Conservation (phyloP, 805 yeast species). For the Metschnikowia lochheadii region DNA sequence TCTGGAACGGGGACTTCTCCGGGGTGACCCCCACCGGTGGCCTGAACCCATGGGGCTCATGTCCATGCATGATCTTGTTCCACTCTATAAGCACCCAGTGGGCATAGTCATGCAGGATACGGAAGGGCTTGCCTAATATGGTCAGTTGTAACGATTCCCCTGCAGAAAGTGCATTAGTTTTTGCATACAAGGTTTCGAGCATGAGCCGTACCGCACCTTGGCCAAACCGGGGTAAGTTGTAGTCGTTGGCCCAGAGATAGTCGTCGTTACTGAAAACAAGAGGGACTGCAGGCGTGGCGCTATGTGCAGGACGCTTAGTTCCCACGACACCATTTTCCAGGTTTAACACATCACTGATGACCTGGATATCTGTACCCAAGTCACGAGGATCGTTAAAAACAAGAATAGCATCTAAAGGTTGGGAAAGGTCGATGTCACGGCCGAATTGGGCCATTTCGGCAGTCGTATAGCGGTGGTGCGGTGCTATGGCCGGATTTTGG, state of each 20-base stretch:
- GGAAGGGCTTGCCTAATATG: conserved; percentile 78
- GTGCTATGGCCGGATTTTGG: conserved; percentile 57
- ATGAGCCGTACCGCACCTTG: conserved; percentile 80
- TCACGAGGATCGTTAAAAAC: conserved; percentile 90
- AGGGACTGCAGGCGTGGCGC: conserved; percentile 54
- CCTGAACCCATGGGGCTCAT: conserved; percentile 15
- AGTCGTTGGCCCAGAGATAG: conserved; percentile 84
- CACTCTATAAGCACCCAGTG: conserved; percentile 62
- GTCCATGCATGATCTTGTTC: conserved; percentile 36
- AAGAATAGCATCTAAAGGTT: conserved; percentile 67
- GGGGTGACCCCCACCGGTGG: conserved; percentile 46
- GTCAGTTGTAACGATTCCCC: conserved; percentile 42
- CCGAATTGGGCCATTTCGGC: conserved; percentile 45
- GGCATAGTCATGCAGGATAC: conserved; percentile 78
- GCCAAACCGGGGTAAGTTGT: conserved; percentile 74
- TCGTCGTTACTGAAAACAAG: conserved; percentile 80
- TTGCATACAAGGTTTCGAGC: conserved; percentile 56
- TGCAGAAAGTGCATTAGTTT: conserved; percentile 43
- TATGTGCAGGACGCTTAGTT: conserved; percentile 40
- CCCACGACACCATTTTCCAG: conserved; percentile 63
- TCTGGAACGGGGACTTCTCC: conserved; percentile 34
- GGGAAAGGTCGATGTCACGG: conserved; percentile 21
- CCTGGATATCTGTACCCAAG: conserved; percentile 79
- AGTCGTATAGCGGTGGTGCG: conserved; percentile 55
- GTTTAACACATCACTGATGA: conserved; percentile 65